Base-by-base conservation (phyloP, 768 basidiomycete genomes). In the Phaeolepiota aurea region DNA sequence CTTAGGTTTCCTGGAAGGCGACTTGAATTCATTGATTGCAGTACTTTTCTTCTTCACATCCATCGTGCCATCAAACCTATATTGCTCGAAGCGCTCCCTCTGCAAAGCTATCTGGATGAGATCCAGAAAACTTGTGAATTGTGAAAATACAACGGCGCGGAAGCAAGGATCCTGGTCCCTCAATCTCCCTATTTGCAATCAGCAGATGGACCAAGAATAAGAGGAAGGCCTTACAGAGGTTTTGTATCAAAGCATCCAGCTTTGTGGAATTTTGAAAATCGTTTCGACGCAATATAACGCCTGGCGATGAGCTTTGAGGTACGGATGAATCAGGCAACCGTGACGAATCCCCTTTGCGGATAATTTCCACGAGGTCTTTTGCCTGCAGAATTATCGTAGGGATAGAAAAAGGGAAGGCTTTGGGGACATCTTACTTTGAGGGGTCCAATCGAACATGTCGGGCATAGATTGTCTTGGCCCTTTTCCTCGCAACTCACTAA, bases 31-130 rank as follows among this genome's bases (percentile, higher is more conserved):
- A 32, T 76, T 67, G 28, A 98, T 70, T 2, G 88, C 84, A 5
- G 72, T 72, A 28, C 73, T 77, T 41, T 89, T 74, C 55, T 83
- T 84, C 62, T 83, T 86, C 47, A 94, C 69, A 50, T 82, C 82
- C 87, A 97, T 90, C 0, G 87, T 78, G 1, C 94, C 94, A 55
- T 98, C 94, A 52, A 97, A 90, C 14, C 94, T 77, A 48, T 78
- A 80, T 51, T 77, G 80, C 32, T 76, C 63, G 46, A 88, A 68
- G 1, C 61, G 58, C 52, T 92, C 87, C 14, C 84, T 77, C 37
- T 80, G 69, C 40, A 93, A 63, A 3, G 72, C 77, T 1, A 64
- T 56, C 50, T 88, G 77, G 42, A 93, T 88, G 12, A 93, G 66
- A 51, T 91, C 85, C 41, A 94, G 62, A 57, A 92, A 94, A 18